Percentiles rank a stretch among this genome's conserved stretches.
These are phyloP conservation scores for Begonia fuchsioides DNA, from an alignment of 306 rosid genomes.

Conservation along the genomic window DNA sequence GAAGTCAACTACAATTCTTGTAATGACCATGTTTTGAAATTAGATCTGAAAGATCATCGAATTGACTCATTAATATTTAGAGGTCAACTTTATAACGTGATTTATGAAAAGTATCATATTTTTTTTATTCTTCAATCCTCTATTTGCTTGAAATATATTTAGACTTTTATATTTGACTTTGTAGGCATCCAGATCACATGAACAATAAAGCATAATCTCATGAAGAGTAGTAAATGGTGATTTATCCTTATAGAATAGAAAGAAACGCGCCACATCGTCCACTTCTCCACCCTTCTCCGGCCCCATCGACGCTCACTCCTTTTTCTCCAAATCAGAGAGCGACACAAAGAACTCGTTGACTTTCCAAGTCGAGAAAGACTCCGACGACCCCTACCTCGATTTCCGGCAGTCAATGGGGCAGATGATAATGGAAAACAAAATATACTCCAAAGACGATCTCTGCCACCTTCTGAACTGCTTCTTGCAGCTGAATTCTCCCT, in stretches of 20 bases:
- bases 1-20: too few relatives aligned
- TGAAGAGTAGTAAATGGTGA: too few relatives aligned
- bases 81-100: too few relatives aligned
- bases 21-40: too few relatives aligned
- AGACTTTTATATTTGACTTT: too few relatives aligned
- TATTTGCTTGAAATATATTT: too few relatives aligned
- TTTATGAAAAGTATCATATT: too few relatives aligned
- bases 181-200: too few relatives aligned
- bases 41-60: too few relatives aligned
- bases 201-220: too few relatives aligned
- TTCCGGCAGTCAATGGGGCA: constrained; percentile 82
- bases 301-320: constrained; percentile 13
- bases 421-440: constrained; percentile 85
- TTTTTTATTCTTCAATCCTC: too few relatives aligned
- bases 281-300: constrained; percentile 13
- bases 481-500: constrained; percentile 63
- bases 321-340: constrained; percentile 20
- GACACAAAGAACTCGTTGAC: constrained; percentile 8
- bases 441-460: constrained; percentile 64
- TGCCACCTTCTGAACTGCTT: constrained; percentile 66
- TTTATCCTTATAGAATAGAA: constrained; percentile 3
- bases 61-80: too few relatives aligned
- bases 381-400: constrained; percentile 82
- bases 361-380: constrained; percentile 60
- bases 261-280: constrained; percentile 6